phyloP scores from a whole-genome alignment of 495 filamentous ascomycete species.

The Tuber melanosporum region DNA sequence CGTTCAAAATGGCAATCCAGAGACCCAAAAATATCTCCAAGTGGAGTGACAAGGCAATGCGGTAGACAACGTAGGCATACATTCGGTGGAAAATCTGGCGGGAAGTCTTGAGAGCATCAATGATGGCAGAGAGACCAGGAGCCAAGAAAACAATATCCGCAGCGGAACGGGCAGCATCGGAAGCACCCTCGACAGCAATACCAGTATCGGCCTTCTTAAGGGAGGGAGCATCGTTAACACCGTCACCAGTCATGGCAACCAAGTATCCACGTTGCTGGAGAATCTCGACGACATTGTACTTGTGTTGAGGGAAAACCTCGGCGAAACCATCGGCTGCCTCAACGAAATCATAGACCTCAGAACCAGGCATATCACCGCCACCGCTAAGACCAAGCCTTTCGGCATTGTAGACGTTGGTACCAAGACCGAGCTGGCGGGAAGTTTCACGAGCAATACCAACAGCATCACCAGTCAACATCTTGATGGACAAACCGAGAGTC shows the following conservation, averaged over 20 bases:
- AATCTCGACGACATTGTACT: conserved; percentile 95
- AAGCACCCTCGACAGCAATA: conserved; percentile 90
- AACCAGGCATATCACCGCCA: conserved; percentile 84
- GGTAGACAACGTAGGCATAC: conserved; percentile 95
- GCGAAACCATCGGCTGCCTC: conserved; percentile 92
- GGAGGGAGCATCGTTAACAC: conserved; percentile 94
- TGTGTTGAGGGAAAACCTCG: conserved; percentile 96
- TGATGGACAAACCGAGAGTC: conserved; percentile 78
- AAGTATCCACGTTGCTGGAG: conserved; percentile 93
- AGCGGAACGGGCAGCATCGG: conserved; percentile 84
- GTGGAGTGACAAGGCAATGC: conserved; percentile 86
- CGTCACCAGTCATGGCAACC: conserved; percentile 96
- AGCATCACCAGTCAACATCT: conserved; percentile 95
- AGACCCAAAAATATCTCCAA: conserved; percentile 83
- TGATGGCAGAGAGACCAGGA: conserved; percentile 85
- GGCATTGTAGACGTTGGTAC: conserved; percentile 90
- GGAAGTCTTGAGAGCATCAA: conserved; percentile 86
- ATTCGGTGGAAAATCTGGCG: conserved; percentile 96
- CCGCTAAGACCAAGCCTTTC: conserved; percentile 73
- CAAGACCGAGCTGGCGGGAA: conserved; percentile 80
- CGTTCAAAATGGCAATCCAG: conserved; percentile 82
- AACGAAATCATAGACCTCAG: conserved; percentile 88
- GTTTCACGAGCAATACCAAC: conserved; percentile 90
- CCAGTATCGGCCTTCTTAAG: conserved; percentile 92
- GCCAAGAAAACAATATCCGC: conserved; percentile 91